Conservation (phyloP, 805 yeast genomes). For the Myxozyma lipomycoides region DNA sequence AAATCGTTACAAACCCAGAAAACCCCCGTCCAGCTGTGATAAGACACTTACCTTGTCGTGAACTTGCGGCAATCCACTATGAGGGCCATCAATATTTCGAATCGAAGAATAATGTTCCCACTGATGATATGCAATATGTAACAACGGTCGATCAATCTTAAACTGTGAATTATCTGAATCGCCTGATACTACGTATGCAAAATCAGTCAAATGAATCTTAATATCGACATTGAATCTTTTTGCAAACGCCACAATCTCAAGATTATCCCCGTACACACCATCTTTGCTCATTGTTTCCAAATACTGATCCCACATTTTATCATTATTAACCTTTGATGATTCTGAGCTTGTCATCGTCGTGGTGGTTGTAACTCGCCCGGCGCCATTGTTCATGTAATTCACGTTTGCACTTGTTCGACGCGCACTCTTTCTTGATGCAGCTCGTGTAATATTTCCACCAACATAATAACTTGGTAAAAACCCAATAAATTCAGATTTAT, state of each 20-base stretch:
- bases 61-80: constrained; percentile 35
- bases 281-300: constrained; percentile 38
- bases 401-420: constrained; percentile 8
- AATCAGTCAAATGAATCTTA: constrained; percentile 40
- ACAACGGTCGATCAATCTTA: constrained; percentile 2
- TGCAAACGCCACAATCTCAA: constrained; percentile 44
- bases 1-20: background rate
- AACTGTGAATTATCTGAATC: background rate
- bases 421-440: constrained; percentile 11
- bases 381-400: background rate
- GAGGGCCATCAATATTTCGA: constrained; percentile 40
- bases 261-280: constrained; percentile 43
- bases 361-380: background rate
- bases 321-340: constrained; percentile 3
- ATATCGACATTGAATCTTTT: constrained; percentile 35
- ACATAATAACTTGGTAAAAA: constrained; percentile 14
- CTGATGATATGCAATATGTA: constrained; percentile 42
- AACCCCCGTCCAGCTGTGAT: too few species aligned
- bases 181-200: constrained; percentile 36
- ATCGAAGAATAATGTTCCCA: constrained; percentile 47
- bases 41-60: constrained; percentile 15
- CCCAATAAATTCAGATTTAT: constrained; percentile 33
- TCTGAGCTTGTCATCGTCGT: background rate
- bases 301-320: constrained; percentile 38
- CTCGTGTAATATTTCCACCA: constrained; percentile 3